Percentiles rank a stretch among this genome's conserved stretches.
Conservation (phyloP, 495 filamentous ascomycete species). For the Saxophila tyrrhenica region DNA sequence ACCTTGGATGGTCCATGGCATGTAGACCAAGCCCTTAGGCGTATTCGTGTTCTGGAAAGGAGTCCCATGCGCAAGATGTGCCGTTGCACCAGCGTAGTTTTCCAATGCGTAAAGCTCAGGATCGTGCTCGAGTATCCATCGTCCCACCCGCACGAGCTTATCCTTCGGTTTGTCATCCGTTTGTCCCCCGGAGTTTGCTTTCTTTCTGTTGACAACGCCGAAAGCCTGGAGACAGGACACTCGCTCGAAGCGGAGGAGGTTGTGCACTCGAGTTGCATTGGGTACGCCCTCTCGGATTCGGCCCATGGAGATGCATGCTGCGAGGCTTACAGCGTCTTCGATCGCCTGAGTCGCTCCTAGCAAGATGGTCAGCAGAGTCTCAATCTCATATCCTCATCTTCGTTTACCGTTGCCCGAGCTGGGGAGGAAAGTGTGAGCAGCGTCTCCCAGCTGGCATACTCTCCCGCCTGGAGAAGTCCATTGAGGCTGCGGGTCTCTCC, state of each 20-base stretch:
- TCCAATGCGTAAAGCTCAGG: constrained; percentile 47
- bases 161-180: constrained; percentile 44
- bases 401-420: constrained; percentile 23
- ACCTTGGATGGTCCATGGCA: constrained; percentile 16
- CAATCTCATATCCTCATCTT: too few species aligned
- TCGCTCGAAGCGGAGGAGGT: constrained; percentile 10
- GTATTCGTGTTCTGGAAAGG: constrained; percentile 14
- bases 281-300: constrained; percentile 7
- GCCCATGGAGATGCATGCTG: constrained; percentile 23
- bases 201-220: constrained; percentile 34
- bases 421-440: constrained; percentile 25
- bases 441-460: constrained; percentile 27
- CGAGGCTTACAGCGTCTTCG: constrained; percentile 26
- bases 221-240: constrained; percentile 13
- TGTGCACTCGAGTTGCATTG: constrained; percentile 8
- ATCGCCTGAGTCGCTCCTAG: constrained; percentile 28
- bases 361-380: too few species aligned
- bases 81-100: constrained; percentile 34
- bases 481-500: constrained; percentile 25
- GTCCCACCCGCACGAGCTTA: constrained; percentile 42
- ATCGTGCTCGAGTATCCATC: constrained; percentile 51
- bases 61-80: background rate
- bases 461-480: constrained; percentile 24
- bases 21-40: constrained; percentile 6
- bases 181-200: constrained; percentile 41